Base-by-base conservation (phyloP, 2,329 filamentous ascomycete species). In the Hymenoscyphus albidus region DNA sequence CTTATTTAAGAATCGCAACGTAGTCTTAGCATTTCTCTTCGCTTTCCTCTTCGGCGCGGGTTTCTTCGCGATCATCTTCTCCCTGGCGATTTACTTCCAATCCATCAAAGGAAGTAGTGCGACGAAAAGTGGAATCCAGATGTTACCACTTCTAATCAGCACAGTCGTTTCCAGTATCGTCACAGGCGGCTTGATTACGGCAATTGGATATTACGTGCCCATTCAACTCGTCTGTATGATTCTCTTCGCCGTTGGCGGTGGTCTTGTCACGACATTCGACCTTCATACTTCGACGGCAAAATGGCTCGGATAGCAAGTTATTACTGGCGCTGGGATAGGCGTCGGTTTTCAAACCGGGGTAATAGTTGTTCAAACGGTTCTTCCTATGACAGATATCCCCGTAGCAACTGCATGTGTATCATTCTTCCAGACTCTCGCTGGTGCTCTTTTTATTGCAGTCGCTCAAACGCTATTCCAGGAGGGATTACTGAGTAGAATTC, bases 401-500 rank as follows among this genome's bases (percentile, higher is more conserved):
- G 77, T 83, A 1, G 83, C 77, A 35, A 83, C 80, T 5, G 81
- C 82, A 5, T 81, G 77, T 60, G 78, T 85, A 1, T 79, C 82
- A 42, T 89, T 91, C 76, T 86, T 85, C 77, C 86, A 90, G 72
- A 81, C 81, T 1, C 80, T 91, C 3, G 88, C 88, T 51, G 88
- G 88, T 3, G 86, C 88, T 1, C 76, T 91, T 31, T 85, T 85
- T 69, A 83, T 91, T 58, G 83, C 85, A 5, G 84, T 89, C 10
- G 84, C 84, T 0, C 86, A 91, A 74, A 85, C 87, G 22, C 81
- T 90, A 57, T 90, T 91, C 77, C 83, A 85, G 67, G 89, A 90
- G 71, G 84, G 82, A 0, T 78, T 91, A 18, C 77, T 85, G 57
- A 74, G 79, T 3, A 79, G 83, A 42, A 78, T 92, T 3, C 68